Base-by-base conservation (phyloP, 1,284 basidiomycete genomes). In the Ceratobasidium sp. region DNA sequence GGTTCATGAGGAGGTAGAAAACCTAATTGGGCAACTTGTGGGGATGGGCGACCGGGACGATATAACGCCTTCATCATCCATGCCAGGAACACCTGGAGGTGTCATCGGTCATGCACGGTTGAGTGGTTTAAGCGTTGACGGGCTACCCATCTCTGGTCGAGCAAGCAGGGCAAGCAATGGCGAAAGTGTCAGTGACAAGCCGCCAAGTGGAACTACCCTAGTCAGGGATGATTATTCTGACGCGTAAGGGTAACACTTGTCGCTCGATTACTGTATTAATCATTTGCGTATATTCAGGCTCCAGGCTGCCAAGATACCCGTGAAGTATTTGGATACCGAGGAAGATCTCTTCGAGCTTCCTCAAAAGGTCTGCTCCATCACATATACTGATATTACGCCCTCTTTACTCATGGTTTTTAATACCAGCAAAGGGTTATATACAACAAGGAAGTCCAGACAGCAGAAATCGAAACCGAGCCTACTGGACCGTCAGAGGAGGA, bases 361-460 rank as follows among this genome's bases (percentile, higher is more conserved):
- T 0, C 88, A 90, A 78, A 93, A 92, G 84, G 93, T 92, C 64
- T 39, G 83, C 59, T 21, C 14, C 14, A 10, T 9, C 41, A 36
- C 36, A 3, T 3, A n/a, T 21, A 23, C 53, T n/a, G 4, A 30
- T 23, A 3, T n/a, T 39, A 28, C 23, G 21, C 32, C 28, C 16
- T n/a, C n/a, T 28, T 53, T 32, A 64, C 77, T 55, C 69, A 52
- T 67, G 73, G 30, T n/a, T 16, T 52, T 32, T 64, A 18, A 53
- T 70, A 61, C 39, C 76, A 93, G 90, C 91, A 94, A 80, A 88
- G 90, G n/a, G 90, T 97, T 28, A 90, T 92, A 60, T 98, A 97
- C 79, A 96, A 96, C 76, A 97, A 97, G 80, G 92, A 95, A 76
- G 91, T 97, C 1, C 96, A 98, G 80, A 97, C 95, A 0, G 85